These are phyloP conservation scores for Chaetomium strumarium DNA, from an alignment of 2,329 filamentous ascomycete species.

Conservation along the genomic window DNA sequence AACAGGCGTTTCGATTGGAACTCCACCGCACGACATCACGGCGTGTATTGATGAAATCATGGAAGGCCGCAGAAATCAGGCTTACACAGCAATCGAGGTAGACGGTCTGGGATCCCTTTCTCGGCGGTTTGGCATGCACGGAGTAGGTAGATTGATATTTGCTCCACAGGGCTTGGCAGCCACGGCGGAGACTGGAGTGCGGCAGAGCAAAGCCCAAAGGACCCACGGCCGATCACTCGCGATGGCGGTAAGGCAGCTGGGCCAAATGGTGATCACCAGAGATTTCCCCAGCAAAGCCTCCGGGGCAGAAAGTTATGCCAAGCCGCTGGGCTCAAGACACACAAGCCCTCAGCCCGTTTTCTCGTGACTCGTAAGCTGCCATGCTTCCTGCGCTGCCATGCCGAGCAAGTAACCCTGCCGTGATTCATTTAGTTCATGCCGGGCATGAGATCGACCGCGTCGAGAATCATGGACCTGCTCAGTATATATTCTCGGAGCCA, in stretches of 20 bases:
- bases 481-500: slow-evolving; percentile 76
- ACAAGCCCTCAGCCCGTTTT: slow-evolving; percentile 7
- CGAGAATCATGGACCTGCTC: slow-evolving; percentile 80
- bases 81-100: slow-evolving; percentile 20
- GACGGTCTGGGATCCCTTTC: slow-evolving; percentile 17
- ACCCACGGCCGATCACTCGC: slow-evolving; percentile 21
- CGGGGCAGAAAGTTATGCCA: slow-evolving; percentile 8
- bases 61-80: slow-evolving; percentile 20
- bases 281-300: slow-evolving; percentile 12
- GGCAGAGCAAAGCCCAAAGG: slow-evolving; percentile 15
- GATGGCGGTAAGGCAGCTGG: slow-evolving; percentile 12
- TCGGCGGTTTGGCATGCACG: slow-evolving; percentile 23
- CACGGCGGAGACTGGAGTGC: slow-evolving; percentile 20
- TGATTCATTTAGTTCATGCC: slow-evolving; percentile 58
- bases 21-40: slow-evolving; percentile 11
- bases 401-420: not conserved
- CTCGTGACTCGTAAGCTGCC: not conserved
- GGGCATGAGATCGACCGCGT: slow-evolving; percentile 83
- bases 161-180: slow-evolving; percentile 23
- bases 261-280: slow-evolving; percentile 16
- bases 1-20: slow-evolving; percentile 6
- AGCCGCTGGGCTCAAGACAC: slow-evolving; percentile 15
- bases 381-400: not conserved
- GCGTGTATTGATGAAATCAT: slow-evolving; percentile 11
- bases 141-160: slow-evolving; percentile 23